Conservation (phyloP, 2,329 filamentous ascomycete genomes). For the Colletotrichum navitas region DNA sequence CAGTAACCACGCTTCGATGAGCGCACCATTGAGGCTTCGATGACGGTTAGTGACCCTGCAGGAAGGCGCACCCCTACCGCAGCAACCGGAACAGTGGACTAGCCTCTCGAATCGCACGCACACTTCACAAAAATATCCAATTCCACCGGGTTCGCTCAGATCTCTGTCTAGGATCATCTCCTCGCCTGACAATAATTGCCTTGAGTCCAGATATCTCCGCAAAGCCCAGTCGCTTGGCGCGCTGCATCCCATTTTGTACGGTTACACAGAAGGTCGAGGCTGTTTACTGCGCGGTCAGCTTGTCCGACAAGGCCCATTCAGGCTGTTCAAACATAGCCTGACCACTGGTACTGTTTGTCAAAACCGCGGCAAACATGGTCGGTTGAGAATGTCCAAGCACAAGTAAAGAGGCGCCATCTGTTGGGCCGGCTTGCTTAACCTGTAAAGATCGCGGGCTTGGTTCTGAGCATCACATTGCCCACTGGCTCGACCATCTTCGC, state of each 20-base stretch:
- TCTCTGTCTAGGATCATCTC: not conserved
- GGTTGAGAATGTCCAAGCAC: not conserved
- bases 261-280: not conserved
- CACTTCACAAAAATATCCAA: not conserved
- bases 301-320: not conserved
- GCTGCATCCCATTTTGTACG: not conserved
- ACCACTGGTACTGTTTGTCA: not conserved
- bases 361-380: not conserved
- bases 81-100: not conserved
- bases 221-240: not conserved
- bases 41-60: not conserved
- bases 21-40: not conserved
- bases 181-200: not conserved
- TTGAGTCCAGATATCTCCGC: not conserved
- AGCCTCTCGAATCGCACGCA: not conserved
- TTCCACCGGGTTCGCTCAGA: not conserved
- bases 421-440: slow-evolving; percentile 6
- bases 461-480: slow-evolving; percentile 9
- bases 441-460: not conserved
- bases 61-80: slow-evolving; percentile 9
- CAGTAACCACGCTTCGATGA: not conserved
- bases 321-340: not conserved
- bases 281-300: not conserved
- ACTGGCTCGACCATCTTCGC: not conserved
- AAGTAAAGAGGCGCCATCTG: not conserved